Conservation (phyloP, 495 filamentous ascomycete genomes). For the Halenospora varia region DNA sequence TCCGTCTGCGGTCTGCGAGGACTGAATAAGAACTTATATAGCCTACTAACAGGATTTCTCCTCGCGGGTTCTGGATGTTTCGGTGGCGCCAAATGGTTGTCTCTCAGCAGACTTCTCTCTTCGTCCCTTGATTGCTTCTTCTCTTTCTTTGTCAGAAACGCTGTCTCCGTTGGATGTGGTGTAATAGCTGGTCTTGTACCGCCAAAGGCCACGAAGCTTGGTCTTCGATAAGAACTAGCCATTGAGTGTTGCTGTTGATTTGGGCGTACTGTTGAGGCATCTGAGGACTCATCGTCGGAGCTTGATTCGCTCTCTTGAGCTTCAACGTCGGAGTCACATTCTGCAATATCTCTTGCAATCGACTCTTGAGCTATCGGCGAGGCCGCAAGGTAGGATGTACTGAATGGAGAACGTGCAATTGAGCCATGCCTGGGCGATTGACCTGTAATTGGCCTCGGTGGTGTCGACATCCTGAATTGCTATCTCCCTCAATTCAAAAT, state of each 20-base stretch:
- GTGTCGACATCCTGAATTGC: constrained; percentile 16
- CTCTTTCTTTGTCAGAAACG: constrained; percentile 55
- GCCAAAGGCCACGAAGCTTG: constrained; percentile 59
- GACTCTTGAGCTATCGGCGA: constrained; percentile 65
- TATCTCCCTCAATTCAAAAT: neutral
- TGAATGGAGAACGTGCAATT: constrained; percentile 24
- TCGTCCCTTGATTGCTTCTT: constrained; percentile 42
- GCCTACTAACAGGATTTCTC: constrained; percentile 15
- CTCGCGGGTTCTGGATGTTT: constrained; percentile 41
- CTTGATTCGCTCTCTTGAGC: constrained; percentile 21
- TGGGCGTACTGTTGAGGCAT: constrained; percentile 43
- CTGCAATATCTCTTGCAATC: constrained; percentile 61
- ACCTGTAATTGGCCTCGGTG: constrained; percentile 13
- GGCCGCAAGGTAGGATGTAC: constrained; percentile 45
- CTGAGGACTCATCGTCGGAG: constrained; percentile 31
- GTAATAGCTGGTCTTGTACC: constrained; percentile 43
- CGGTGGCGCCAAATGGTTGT: constrained; percentile 70
- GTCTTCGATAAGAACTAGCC: constrained; percentile 67
- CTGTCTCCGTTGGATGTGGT: constrained; percentile 40
- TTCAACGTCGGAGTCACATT: constrained; percentile 34
- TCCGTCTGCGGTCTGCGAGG: constrained; percentile 39
- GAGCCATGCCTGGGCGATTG: constrained; percentile 8
- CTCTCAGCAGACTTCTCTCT: constrained; percentile 69
- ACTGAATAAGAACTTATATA: constrained; percentile 40
- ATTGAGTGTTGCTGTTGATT: constrained; percentile 46